Base-by-base conservation (phyloP, 306 rosid species). In the Pachyrhizus erosus region DNA sequence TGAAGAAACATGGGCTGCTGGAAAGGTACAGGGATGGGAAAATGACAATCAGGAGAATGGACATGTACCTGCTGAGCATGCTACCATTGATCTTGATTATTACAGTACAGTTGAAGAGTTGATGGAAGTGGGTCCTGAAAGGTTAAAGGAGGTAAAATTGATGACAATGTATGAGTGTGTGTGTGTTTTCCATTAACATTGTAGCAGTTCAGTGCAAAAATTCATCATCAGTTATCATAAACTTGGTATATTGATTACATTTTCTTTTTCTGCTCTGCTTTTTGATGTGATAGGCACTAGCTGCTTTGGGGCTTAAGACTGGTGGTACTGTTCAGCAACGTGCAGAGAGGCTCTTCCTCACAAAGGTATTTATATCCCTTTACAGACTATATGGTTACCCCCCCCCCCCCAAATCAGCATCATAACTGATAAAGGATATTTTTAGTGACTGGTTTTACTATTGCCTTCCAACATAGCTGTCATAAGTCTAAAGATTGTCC, bases 241-340 rank as follows among this genome's bases (percentile, higher is more conserved):
- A 42, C 45, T 57, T 61, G 37, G 45, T 80, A 72, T 65, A 42
- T 61, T 62, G 48, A 76, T 65, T 74, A 20, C 33, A 51, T 55
- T 29, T 24, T 66, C 29, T 60, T 55, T 69, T 11, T 46, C 60
- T 69, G 51, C 46, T 26, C 31, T 48, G 67, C 12, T 77, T 54
- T 54, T 58, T 70, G 15, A 43, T 78, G 21, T 49, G 73, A 82
- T 83, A 96, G 99, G 98, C 98, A 79, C 80, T 96, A 78, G 87
- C 90, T 64, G 92, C 88, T 7, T 70, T 93, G 75, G 98, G 97
- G 75, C 93, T 96, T 62, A 96, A 96, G 88, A 85, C 87, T 2
- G 99, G 99, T 33, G 99, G 99, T 57, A 96, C 98, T 26, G 78
- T 92, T 78, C 96, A 92, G 89, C 99, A 96, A 85, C 98, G 98